These are phyloP conservation scores for Hymenoscyphus fructigenus DNA, from an alignment of 2,329 filamentous ascomycete species.

Conservation along the genomic window DNA sequence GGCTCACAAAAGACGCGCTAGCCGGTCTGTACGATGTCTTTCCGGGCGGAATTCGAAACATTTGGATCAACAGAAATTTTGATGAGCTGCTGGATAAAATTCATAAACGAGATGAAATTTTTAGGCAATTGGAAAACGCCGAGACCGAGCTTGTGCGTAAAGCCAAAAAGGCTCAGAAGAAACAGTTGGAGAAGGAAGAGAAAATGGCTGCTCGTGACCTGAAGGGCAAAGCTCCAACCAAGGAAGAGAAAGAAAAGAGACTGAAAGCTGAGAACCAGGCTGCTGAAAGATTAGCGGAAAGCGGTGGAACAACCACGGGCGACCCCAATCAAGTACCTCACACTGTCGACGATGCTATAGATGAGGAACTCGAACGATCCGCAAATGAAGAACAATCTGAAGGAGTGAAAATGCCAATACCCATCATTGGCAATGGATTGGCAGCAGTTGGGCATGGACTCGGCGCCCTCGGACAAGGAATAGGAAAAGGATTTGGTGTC, in stretches of 20 bases:
- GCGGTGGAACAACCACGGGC: slow-evolving; percentile 48
- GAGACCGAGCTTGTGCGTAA: slow-evolving; percentile 80
- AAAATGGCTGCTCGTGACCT: slow-evolving; percentile 54
- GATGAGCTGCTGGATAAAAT: slow-evolving; percentile 84
- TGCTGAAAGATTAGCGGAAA: slow-evolving; percentile 45
- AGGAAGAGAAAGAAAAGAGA: slow-evolving; percentile 38
- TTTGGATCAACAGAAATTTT: slow-evolving; percentile 94
- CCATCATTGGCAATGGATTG: slow-evolving; percentile 27
- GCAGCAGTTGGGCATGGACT: slow-evolving; percentile 33
- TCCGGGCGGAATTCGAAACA: slow-evolving; percentile 88
- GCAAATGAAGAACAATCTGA: slow-evolving; percentile 19
- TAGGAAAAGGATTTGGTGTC: slow-evolving; percentile 30
- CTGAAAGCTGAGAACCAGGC: slow-evolving; percentile 40
- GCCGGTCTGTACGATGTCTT: slow-evolving; percentile 90
- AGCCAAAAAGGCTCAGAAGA: slow-evolving; percentile 77
- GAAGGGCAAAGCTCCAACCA: slow-evolving; percentile 27
- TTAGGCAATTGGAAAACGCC: slow-evolving; percentile 71
- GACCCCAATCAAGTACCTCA: slow-evolving; percentile 55
- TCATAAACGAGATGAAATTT: slow-evolving; percentile 68
- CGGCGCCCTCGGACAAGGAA: slow-evolving; percentile 30
- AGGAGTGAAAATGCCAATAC: slow-evolving; percentile 17
- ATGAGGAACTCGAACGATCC: slow-evolving; percentile 37
- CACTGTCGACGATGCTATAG: slow-evolving; percentile 47
- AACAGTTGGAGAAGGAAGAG: slow-evolving; percentile 47
- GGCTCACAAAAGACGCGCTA: slow-evolving; percentile 81